These are phyloP conservation scores for Pseudogymnoascus verrucosus DNA, from an alignment of 2,329 filamentous ascomycete genomes.

Conservation along the genomic window DNA sequence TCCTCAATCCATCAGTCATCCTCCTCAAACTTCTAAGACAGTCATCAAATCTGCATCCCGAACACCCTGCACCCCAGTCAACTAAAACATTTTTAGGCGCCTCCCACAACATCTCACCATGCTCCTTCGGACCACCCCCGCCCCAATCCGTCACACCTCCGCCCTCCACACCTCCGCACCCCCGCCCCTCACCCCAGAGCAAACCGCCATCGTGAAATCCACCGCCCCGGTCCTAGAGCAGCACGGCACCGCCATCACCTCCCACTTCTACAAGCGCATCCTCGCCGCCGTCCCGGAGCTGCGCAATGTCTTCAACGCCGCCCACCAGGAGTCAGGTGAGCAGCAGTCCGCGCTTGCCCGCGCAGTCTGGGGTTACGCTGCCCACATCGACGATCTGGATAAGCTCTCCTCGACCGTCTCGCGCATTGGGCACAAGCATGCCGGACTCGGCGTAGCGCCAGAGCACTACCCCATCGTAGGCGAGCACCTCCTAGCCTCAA, in stretches of 20 bases:
- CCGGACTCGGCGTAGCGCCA: conserved; percentile 57
- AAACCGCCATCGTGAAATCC: conserved; percentile 65
- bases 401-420: conserved; percentile 50
- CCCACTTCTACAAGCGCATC: conserved; percentile 63
- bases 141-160: not conserved
- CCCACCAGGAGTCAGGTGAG: conserved; percentile 58
- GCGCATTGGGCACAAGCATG: conserved; percentile 70
- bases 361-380: conserved; percentile 63
- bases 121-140: not conserved
- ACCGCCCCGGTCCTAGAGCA: conserved; percentile 64
- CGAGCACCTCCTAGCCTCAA: conserved; percentile 57
- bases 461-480: conserved; percentile 66
- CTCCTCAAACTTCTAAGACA: not conserved
- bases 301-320: conserved; percentile 61
- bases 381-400: conserved; percentile 61
- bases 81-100: conserved; percentile 2
- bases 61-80: not conserved
- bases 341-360: conserved; percentile 63
- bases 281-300: conserved; percentile 55
- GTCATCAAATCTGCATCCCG: not conserved
- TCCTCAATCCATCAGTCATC: not conserved
- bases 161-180: not conserved
- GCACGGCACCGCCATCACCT: conserved; percentile 63
- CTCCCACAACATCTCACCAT: not conserved
- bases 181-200: conserved; percentile 41